These are phyloP conservation scores for Porphyrellus sp. DNA, from an alignment of 1,284 basidiomycete genomes.

Conservation along the genomic window DNA sequence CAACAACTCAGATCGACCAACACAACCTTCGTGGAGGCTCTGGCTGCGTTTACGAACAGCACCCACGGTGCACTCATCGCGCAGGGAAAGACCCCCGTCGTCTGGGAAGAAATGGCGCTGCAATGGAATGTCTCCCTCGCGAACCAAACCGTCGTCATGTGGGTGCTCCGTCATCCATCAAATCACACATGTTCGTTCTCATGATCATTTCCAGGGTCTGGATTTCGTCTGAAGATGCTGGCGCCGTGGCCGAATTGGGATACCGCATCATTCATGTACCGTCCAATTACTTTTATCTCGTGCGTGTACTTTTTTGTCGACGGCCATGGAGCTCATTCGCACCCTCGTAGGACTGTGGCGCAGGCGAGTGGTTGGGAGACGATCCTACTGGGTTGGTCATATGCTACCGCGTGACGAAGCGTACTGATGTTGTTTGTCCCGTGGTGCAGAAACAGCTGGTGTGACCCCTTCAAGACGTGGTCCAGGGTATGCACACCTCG, in stretches of 20 bases:
- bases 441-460: constrained; percentile 45
- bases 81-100: constrained; percentile 59
- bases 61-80: constrained; percentile 49
- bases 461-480: constrained; percentile 58
- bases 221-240: constrained; percentile 63
- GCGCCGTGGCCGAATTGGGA: constrained; percentile 55
- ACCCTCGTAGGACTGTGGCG: constrained; percentile 68
- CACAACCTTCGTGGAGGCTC: constrained; percentile 48
- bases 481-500: constrained; percentile 35
- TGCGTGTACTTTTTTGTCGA: constrained; percentile 36
- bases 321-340: background rate
- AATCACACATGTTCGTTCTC: background rate
- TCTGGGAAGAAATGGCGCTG: constrained; percentile 75
- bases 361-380: constrained; percentile 74
- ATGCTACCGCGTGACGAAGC: background rate
- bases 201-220: constrained; percentile 51
- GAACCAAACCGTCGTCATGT: constrained; percentile 69
- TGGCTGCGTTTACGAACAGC: constrained; percentile 49
- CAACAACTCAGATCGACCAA: constrained; percentile 41
- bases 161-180: background rate
- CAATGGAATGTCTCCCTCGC: constrained; percentile 58
- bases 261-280: constrained; percentile 66
- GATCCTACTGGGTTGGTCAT: constrained; percentile 40
- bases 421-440: constrained; percentile 8
- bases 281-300: constrained; percentile 76